A percentile compares a stretch with the other conserved stretches of the same genome.
Conservation (phyloP, 2,329 filamentous ascomycete species). For the Claviceps citrina region DNA sequence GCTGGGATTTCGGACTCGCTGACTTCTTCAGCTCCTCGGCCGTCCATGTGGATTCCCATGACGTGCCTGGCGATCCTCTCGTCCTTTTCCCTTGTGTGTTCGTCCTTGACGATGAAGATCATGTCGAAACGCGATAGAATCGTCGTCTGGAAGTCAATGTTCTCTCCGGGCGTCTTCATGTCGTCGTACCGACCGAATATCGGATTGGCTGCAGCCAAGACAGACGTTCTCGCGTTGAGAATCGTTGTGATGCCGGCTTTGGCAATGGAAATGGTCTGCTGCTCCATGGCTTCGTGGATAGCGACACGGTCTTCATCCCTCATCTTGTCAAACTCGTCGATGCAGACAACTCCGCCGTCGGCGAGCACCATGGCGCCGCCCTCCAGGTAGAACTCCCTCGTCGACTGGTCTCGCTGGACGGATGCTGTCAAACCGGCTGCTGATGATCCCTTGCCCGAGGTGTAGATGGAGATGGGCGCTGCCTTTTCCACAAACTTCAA, state of each 20-base stretch:
- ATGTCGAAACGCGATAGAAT: conserved; percentile 98
- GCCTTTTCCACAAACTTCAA: conserved; percentile 96
- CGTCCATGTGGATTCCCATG: conserved; percentile 93
- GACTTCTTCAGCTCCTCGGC: conserved; percentile 65
- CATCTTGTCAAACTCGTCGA: conserved; percentile 99
- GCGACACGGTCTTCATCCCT: conserved; percentile 92
- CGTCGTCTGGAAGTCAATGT: conserved; percentile 98
- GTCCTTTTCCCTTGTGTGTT: conserved; percentile 78
- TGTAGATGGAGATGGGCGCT: conserved; percentile 94
- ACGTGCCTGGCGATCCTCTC: conserved; percentile 93
- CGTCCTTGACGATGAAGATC: conserved; percentile 97
- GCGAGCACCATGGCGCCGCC: conserved; percentile 97
- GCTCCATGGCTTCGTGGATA: conserved; percentile 99
- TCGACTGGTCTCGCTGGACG: conserved; percentile 81
- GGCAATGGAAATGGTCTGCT: conserved; percentile 97
- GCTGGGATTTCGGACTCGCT: conserved; percentile 78
- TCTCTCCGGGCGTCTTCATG: conserved; percentile 92
- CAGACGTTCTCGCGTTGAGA: conserved; percentile 86
- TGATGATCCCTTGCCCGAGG: conserved; percentile 93
- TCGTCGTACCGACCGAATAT: conserved; percentile 98
- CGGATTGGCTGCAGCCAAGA: conserved; percentile 88
- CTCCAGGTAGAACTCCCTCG: conserved; percentile 93
- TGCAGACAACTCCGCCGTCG: conserved; percentile 92
- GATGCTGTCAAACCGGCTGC: conserved; percentile 95
- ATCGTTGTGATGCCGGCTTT: conserved; percentile 98